Evolutionary conservation across 2,329 filamentous ascomycete species (phyloP).

Genomic region (Exserohilum rostratum): DNA sequence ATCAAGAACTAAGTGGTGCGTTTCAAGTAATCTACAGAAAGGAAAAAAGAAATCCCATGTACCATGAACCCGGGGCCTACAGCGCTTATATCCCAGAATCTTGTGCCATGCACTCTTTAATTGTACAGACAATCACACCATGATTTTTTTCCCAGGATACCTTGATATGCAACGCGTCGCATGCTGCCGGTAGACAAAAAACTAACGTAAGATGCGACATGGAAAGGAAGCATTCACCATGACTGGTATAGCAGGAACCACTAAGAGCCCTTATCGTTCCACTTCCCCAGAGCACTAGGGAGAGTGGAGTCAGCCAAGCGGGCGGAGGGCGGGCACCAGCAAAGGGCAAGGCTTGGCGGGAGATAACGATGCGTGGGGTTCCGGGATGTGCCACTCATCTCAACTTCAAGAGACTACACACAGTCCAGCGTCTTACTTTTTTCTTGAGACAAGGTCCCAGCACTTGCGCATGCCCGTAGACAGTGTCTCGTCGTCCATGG

Average conservation of each 20-base stretch:
- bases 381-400: neutral
- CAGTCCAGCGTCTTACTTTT: neutral
- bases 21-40: neutral
- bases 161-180: constrained; percentile 8
- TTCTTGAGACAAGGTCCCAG: constrained; percentile 34
- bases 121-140: neutral
- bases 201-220: neutral
- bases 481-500: constrained; percentile 42
- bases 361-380: constrained; percentile 37
- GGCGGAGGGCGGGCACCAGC: constrained; percentile 28
- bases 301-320: constrained; percentile 28
- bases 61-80: neutral
- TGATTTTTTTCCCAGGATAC: constrained; percentile 4
- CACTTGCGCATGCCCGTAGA: constrained; percentile 48
- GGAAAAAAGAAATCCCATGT: neutral
- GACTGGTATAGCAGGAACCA: constrained; percentile 22
- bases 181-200: neutral
- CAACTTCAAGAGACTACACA: neutral
- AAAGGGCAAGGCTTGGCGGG: constrained; percentile 32
- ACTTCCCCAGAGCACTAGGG: constrained; percentile 16
- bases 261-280: constrained; percentile 33
- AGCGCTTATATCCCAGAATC: neutral
- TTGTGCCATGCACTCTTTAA: constrained; percentile 16
- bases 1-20: neutral
- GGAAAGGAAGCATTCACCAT: constrained; percentile 20